These are phyloP conservation scores for Hypoxylon fuscum DNA, from an alignment of 495 filamentous ascomycete species.

Conservation along the genomic window DNA sequence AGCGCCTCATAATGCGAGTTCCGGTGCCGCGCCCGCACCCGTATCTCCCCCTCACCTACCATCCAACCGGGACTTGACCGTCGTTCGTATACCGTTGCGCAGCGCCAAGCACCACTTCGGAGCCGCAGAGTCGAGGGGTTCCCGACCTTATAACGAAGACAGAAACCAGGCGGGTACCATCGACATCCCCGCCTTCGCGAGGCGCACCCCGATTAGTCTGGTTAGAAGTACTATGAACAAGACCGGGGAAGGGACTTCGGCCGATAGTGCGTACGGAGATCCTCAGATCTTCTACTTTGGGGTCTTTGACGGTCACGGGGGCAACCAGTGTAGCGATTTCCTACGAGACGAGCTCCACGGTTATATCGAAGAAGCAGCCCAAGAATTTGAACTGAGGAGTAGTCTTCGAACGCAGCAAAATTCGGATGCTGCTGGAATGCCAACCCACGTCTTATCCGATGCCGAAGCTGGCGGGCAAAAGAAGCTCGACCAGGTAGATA, in stretches of 20 bases:
- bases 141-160: constrained; percentile 89
- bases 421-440: constrained; percentile 5
- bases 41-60: constrained; percentile 64
- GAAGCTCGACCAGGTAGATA: constrained; percentile 47
- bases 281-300: constrained; percentile 97
- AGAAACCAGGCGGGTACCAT: constrained; percentile 94
- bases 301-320: constrained; percentile 96
- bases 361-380: constrained; percentile 83
- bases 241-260: constrained; percentile 65
- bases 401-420: constrained; percentile 60
- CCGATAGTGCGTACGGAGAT: constrained; percentile 81
- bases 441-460: constrained; percentile 19
- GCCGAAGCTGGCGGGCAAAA: constrained; percentile 28
- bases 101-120: constrained; percentile 98
- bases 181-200: constrained; percentile 90
- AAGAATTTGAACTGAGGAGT: constrained; percentile 76
- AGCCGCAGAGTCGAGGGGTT: constrained; percentile 78
- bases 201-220: constrained; percentile 75
- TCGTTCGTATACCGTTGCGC: constrained; percentile 95
- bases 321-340: constrained; percentile 86
- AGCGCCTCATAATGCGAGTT: constrained; percentile 74
- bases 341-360: constrained; percentile 84
- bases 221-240: constrained; percentile 55
- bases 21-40: constrained; percentile 63
- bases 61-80: constrained; percentile 78